Conservation (phyloP, 495 filamentous ascomycete genomes). For the Venustampulla echinocandica region DNA sequence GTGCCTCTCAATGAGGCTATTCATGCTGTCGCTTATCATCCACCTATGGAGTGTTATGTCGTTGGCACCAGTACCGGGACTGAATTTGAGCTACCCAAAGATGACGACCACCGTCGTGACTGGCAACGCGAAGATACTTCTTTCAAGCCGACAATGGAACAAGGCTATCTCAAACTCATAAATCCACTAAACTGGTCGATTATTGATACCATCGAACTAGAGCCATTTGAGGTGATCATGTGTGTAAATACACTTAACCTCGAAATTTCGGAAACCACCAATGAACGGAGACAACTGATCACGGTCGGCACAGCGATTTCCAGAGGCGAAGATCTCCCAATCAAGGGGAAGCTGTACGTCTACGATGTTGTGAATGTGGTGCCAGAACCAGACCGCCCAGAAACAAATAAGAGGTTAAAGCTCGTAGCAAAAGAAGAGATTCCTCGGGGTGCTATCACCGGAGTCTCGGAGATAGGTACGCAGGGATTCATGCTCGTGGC, state of each 20-base stretch:
- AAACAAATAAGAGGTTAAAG: slow-evolving; percentile 77
- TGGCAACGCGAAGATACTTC: slow-evolving; percentile 62
- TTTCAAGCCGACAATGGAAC: slow-evolving; percentile 60
- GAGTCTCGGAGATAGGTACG: slow-evolving; percentile 76
- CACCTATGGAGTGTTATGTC: slow-evolving; percentile 63
- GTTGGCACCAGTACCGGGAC: slow-evolving; percentile 56
- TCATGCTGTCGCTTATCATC: slow-evolving; percentile 66
- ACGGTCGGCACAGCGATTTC: slow-evolving; percentile 76
- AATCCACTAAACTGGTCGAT: slow-evolving; percentile 66
- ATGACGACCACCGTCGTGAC: slow-evolving; percentile 73
- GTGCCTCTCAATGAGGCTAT: slow-evolving; percentile 62
- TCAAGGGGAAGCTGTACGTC: slow-evolving; percentile 79
- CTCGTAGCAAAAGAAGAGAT: slow-evolving; percentile 83
- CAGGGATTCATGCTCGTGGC: slow-evolving; percentile 86
- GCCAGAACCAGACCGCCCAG: slow-evolving; percentile 74
- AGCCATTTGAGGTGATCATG: slow-evolving; percentile 64
- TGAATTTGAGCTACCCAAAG: slow-evolving; percentile 73
- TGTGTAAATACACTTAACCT: slow-evolving; percentile 76
- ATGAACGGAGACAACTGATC: slow-evolving; percentile 72
- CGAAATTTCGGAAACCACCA: slow-evolving; percentile 82
- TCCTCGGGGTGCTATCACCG: slow-evolving; percentile 81
- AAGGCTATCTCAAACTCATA: slow-evolving; percentile 62
- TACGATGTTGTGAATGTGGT: slow-evolving; percentile 88
- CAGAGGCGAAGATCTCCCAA: slow-evolving; percentile 80
- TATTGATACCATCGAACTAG: slow-evolving; percentile 65